Evolutionary conservation across 106 monocot genomes (phyloP).

Genomic region (Allium sativum): DNA sequence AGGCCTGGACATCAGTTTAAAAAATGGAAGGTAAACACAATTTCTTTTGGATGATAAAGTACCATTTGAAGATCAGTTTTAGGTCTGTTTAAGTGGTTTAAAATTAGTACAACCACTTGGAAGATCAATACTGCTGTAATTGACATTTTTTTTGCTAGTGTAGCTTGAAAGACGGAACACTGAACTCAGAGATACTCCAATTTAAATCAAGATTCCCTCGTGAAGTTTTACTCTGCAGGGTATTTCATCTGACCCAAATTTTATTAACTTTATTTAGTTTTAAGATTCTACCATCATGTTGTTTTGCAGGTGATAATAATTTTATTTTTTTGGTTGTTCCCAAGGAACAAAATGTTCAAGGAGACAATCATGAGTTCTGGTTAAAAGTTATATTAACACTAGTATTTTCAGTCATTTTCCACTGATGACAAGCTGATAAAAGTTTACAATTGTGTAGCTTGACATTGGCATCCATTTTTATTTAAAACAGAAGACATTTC

Average conservation of each 20-base stretch:
- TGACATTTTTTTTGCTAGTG: constrained; percentile 11
- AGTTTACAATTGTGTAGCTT: too few relatives aligned
- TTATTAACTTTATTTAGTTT: neutral
- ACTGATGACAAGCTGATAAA: too few relatives aligned
- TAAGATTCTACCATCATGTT: constrained; percentile 5
- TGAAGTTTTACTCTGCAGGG: constrained; percentile 95
- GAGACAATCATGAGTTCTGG: neutral
- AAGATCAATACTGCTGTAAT: neutral
- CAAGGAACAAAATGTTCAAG: neutral
- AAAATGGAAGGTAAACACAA: constrained; percentile 75
- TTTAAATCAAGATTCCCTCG: constrained; percentile 94
- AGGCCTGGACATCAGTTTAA: constrained; percentile 65
- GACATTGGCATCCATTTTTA: too few relatives aligned
- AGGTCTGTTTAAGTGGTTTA: too few relatives aligned
- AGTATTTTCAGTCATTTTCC: too few relatives aligned
- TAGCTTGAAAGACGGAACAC: constrained; percentile 96
- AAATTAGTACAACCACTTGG: neutral
- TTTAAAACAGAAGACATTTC: too few relatives aligned
- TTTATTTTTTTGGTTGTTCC: neutral
- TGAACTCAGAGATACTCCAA: constrained; percentile 83
- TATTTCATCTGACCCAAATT: constrained; percentile 23
- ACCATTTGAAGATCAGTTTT: too few relatives aligned
- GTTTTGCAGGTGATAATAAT: constrained; percentile 1
- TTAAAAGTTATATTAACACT: too few relatives aligned
- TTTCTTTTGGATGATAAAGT: neutral